Base-by-base conservation (phyloP, 768 basidiomycete species). In the Coprinopsis sp. region DNA sequence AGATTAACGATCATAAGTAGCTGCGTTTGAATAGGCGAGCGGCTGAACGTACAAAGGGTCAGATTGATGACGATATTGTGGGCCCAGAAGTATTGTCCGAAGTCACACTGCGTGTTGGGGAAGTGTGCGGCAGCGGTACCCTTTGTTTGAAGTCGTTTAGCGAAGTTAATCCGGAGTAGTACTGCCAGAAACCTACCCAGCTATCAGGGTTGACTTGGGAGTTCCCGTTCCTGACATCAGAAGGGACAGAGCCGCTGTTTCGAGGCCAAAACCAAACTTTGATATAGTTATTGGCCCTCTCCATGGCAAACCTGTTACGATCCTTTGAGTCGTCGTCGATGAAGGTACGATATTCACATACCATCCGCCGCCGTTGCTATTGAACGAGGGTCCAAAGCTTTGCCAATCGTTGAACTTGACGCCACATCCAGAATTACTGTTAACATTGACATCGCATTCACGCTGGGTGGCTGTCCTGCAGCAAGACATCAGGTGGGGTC, bases 261-360 rank as follows among this genome's bases (percentile, higher is more conserved):
- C 81, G 64, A 1, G 74, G 61, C 81, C 81, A 85, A 66, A 81
- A 83, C 75, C 78, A 85, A 27, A 82, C 67, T 47, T 74, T 78
- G 54, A 85, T 76, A 52, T 68, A 71, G 11, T 47, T 51, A 11
- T 61, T 51, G 2, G 75, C 73, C 31, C 80, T 72, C 55, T 80
- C 78, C 54, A 81, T 65, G 1, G 75, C 82, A 56, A 73, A 79
- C 70, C 73, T 79, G 19, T 8, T 10, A 21, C 5, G n/a, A 11
- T 19, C 10, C 11, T 10, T 10, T 21, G 11, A 39, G 18, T 5
- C 23, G 25, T 43, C 4, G 44, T 44, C 33, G 25, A 51, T 36
- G 19, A 31, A n/a, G 19, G 37, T 16, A 22, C n/a, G 13, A 23
- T 5, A 8, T 11, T 5, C 8, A 36, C 72, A 43, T 49, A 80